These are phyloP conservation scores for Cladosporium sp. DNA, from an alignment of 2,329 filamentous ascomycete species.

Conservation along the genomic window DNA sequence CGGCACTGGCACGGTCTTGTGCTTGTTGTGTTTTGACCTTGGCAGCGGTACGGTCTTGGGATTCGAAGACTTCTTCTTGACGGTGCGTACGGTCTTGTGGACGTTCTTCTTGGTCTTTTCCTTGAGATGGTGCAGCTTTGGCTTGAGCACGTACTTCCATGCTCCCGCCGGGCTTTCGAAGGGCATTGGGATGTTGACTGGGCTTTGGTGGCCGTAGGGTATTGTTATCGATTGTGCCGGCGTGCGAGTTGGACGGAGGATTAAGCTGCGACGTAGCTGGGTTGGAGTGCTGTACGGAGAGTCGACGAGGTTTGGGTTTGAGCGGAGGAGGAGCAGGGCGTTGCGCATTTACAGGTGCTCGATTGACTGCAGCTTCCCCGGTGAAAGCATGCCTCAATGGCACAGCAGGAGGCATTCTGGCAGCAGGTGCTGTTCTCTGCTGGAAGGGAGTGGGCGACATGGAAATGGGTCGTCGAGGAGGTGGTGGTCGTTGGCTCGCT, in stretches of 20 bases:
- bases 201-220: constrained; percentile 21
- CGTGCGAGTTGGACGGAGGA: constrained; percentile 57
- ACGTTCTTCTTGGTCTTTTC: constrained; percentile 3
- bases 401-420: background rate
- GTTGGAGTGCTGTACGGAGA: constrained; percentile 17
- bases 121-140: constrained; percentile 22
- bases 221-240: constrained; percentile 63
- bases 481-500: constrained; percentile 18
- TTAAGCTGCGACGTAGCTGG: constrained; percentile 1
- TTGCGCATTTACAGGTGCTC: constrained; percentile 7
- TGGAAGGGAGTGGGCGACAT: constrained; percentile 15
- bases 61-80: background rate
- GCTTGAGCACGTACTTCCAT: constrained; percentile 29
- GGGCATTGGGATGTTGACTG: constrained; percentile 40
- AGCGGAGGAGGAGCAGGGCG: constrained; percentile 22
- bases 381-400: background rate
- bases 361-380: background rate
- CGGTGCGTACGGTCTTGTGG: constrained; percentile 3
- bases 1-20: constrained; percentile 2
- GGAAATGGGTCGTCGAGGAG: constrained; percentile 5
- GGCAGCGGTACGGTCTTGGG: background rate
- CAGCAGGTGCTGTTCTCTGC: background rate
- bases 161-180: constrained; percentile 20
- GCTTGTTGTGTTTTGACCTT: background rate
- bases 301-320: constrained; percentile 27